Conservation (phyloP, 1,139 yeast genomes). For the Candida glucosophila region DNA sequence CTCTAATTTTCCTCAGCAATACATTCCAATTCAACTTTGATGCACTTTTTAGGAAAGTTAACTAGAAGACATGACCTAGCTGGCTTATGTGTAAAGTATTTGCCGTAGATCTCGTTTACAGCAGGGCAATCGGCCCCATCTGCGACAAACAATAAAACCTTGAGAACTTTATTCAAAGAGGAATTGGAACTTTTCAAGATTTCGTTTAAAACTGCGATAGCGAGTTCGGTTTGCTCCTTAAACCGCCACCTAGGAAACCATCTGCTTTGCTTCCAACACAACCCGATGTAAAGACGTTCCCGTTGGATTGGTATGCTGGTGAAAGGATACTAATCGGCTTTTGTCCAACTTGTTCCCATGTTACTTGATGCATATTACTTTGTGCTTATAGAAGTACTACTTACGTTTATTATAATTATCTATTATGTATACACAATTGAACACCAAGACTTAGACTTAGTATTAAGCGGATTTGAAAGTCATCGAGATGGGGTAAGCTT, state of each 20-base stretch:
- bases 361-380: slow-evolving; percentile 7
- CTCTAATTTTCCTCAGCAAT: slow-evolving; percentile 24
- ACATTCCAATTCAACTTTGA: slow-evolving; percentile 28
- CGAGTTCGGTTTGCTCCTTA: slow-evolving; percentile 40
- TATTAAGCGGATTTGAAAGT: too few relatives aligned
- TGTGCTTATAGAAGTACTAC: too few relatives aligned
- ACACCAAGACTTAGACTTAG: too few relatives aligned
- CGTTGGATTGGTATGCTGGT: slow-evolving; percentile 44
- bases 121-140: slow-evolving; percentile 34
- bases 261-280: slow-evolving; percentile 25
- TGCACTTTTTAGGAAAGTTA: slow-evolving; percentile 26
- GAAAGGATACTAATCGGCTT: slow-evolving; percentile 25
- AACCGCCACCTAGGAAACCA: slow-evolving; percentile 28
- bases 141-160: slow-evolving; percentile 43
- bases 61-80: slow-evolving; percentile 46
- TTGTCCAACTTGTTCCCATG: slow-evolving; percentile 25
- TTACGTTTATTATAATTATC: too few relatives aligned
- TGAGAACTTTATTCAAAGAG: slow-evolving; percentile 38
- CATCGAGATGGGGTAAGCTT: too few relatives aligned
- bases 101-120: slow-evolving; percentile 40
- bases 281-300: slow-evolving; percentile 43
- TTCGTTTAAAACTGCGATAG: slow-evolving; percentile 34
- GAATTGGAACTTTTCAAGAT: slow-evolving; percentile 42
- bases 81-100: slow-evolving; percentile 40
- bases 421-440: too few relatives aligned